phyloP scores from a whole-genome alignment of 306 rosid genomes.

The Gynostemma pentaphyllum region DNA sequence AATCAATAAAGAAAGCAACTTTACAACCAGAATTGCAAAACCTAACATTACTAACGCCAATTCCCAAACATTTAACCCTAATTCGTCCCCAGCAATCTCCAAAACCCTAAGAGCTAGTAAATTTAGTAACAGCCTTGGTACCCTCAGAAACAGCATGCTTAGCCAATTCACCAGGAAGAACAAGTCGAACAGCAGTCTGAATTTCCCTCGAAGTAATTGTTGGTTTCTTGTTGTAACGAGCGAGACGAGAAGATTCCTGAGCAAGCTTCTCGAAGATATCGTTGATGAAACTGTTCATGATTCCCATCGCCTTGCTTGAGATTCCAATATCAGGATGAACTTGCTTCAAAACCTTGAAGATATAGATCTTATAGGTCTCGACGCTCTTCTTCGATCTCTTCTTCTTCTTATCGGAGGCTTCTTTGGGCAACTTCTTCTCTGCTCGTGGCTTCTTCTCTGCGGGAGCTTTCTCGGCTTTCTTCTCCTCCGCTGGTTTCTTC shows the following conservation, averaged over 20 bases:
- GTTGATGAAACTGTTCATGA: constrained; percentile 51
- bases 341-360: constrained; percentile 53
- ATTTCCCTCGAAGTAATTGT: constrained; percentile 54
- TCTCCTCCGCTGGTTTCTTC: constrained; percentile 43
- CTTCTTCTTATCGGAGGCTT: constrained; percentile 39
- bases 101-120: constrained; percentile 32
- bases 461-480: constrained; percentile 33
- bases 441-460: constrained; percentile 55
- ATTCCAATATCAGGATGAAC: constrained; percentile 50
- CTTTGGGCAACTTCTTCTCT: constrained; percentile 41
- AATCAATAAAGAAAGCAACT: too few relatives aligned
- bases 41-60: too few relatives aligned
- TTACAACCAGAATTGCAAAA: too few relatives aligned
- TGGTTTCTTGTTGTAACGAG: constrained; percentile 51
- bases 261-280: constrained; percentile 55
- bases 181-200: constrained; percentile 44
- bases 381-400: constrained; percentile 42
- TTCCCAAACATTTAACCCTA: too few relatives aligned
- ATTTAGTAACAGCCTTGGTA: constrained; percentile 50
- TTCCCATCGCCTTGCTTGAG: constrained; percentile 51
- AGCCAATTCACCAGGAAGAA: constrained; percentile 47
- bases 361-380: constrained; percentile 51
- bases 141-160: constrained; percentile 65
- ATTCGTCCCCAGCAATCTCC: too few relatives aligned
- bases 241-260: constrained; percentile 34